These are phyloP conservation scores for Linum tenue DNA, from an alignment of 345 rosid species.

Conservation along the genomic window DNA sequence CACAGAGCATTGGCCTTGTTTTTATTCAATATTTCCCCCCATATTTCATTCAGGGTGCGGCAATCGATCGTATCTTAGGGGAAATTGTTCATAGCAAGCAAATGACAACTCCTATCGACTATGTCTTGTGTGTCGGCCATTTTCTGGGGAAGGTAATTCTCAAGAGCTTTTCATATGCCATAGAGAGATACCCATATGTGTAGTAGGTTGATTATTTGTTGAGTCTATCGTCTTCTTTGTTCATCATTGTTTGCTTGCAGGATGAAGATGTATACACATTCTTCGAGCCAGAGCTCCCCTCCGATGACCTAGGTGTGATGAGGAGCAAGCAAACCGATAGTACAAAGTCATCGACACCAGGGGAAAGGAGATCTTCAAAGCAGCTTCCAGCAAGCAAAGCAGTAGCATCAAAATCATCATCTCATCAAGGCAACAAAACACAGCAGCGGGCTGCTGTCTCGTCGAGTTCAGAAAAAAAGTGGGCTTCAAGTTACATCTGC, in stretches of 20 bases:
- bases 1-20: conserved; percentile 3
- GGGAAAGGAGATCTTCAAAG: conserved; percentile 46
- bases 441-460: conserved; percentile 32
- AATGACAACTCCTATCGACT: conserved; percentile 85
- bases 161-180: background rate
- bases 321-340: conserved; percentile 65
- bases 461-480: conserved; percentile 29
- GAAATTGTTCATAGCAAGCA: conserved; percentile 95
- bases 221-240: background rate
- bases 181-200: background rate
- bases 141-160: conserved; percentile 83
- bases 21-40: conserved; percentile 6
- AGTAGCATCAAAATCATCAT: conserved; percentile 61
- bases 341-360: conserved; percentile 30
- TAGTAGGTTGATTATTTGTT: background rate
- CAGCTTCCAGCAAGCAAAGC: conserved; percentile 45
- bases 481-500: conserved; percentile 33
- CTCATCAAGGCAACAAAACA: conserved; percentile 29
- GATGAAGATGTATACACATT: conserved; percentile 96
- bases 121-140: conserved; percentile 90
- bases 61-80: conserved; percentile 90
- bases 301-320: conserved; percentile 39
- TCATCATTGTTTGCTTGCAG: conserved; percentile 25
- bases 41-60: conserved; percentile 61
- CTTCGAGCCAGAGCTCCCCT: conserved; percentile 94